Evolutionary conservation across 305 asterid species (phyloP).

Genomic region (Solanum hybrid): DNA sequence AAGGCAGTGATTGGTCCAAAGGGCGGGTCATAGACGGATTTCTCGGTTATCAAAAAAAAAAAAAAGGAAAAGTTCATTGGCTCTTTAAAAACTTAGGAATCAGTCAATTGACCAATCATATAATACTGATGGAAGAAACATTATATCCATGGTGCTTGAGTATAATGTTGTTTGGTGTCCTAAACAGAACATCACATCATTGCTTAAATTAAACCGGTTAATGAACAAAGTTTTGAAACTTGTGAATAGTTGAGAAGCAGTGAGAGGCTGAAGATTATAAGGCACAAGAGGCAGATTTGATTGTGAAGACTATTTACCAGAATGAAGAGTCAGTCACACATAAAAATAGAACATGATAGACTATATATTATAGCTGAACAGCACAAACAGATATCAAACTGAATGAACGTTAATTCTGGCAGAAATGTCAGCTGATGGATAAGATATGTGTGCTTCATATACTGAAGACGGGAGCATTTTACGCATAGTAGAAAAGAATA

Average conservation of each 20-base stretch:
- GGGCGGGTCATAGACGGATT: no score
- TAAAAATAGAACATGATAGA: neutral
- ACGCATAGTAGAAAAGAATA: neutral
- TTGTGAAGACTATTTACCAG: neutral
- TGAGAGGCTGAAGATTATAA: neutral
- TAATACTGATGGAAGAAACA: neutral
- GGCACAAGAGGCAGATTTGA: neutral
- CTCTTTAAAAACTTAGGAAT: neutral
- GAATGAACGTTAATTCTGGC: neutral
- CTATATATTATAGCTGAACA: neutral
- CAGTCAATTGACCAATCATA: neutral
- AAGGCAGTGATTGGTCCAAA: no score
- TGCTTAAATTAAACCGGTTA: neutral
- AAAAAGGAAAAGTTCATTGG: neutral
- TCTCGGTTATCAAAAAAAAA: no score
- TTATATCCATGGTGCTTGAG: neutral
- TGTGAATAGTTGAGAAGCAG: neutral
- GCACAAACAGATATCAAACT: neutral
- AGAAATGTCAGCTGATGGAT: neutral
- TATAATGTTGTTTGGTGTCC: neutral
- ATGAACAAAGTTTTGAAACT: neutral
- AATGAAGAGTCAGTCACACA: neutral
- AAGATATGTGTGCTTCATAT: neutral
- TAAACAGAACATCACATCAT: neutral
- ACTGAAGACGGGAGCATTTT: neutral